A percentile compares a stretch with the other conserved stretches of the same genome.
These are phyloP conservation scores for Seminavis robusta DNA, from an alignment of 108 stramenopile genomes.

Conservation along the genomic window DNA sequence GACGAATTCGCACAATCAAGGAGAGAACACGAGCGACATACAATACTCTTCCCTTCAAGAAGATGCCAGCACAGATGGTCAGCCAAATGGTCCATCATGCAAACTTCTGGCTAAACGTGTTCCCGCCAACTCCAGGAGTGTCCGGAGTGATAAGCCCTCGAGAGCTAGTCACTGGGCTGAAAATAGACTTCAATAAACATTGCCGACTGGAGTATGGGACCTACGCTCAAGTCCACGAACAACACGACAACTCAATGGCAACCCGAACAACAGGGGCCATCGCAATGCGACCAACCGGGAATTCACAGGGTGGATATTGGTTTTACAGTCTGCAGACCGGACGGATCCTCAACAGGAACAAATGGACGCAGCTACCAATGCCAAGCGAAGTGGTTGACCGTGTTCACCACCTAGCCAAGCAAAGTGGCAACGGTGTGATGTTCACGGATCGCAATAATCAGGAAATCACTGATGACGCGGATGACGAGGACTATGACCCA, in stretches of 20 bases:
- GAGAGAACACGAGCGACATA: conserved; percentile 21
- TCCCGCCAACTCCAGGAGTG: conserved; percentile 3
- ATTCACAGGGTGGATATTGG: conserved; percentile 7
- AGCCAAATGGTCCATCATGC: no score
- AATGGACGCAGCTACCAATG: not conserved
- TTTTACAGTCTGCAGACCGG: conserved; percentile 14
- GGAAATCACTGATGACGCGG: no score
- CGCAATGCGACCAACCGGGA: conserved; percentile 8
- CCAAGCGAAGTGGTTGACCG: conserved; percentile 2
- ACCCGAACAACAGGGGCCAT: no score
- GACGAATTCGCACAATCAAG: conserved; percentile 32
- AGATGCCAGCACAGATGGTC: no score
- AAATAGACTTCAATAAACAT: conserved; percentile 13
- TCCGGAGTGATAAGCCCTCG: conserved; percentile 9
- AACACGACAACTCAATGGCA: no score
- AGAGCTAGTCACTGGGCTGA: conserved; percentile 2
- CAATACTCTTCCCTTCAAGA: conserved; percentile 34
- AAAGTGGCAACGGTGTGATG: no score
- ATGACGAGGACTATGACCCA: no score
- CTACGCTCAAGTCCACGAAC: conserved; percentile 24
- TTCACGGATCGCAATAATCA: no score
- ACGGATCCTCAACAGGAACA: conserved; percentile 3
- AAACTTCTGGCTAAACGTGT: conserved; percentile 26
- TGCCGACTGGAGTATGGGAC: conserved; percentile 11
- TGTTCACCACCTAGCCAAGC: not conserved